Evolutionary conservation across 2,329 filamentous ascomycete genomes (phyloP).

Genomic region (Hypoxylon sp.): DNA sequence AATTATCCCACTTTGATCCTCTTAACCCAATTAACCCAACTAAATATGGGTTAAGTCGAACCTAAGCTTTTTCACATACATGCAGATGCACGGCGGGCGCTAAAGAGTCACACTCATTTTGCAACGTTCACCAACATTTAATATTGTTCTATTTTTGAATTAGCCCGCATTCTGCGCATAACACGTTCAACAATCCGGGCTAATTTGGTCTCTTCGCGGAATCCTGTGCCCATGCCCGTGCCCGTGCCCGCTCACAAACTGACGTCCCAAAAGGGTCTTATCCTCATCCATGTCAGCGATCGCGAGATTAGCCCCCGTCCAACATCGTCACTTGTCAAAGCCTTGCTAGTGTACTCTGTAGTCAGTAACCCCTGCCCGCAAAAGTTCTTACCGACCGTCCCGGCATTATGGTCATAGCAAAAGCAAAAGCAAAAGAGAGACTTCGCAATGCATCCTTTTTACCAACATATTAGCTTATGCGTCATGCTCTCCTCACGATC

Average conservation of each 20-base stretch:
- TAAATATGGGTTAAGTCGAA: slow-evolving; percentile 49
- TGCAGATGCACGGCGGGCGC: slow-evolving; percentile 49
- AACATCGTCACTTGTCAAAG: slow-evolving; percentile 36
- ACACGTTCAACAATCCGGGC: slow-evolving; percentile 17
- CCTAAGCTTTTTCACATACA: slow-evolving; percentile 24
- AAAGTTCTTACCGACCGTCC: slow-evolving; percentile 40
- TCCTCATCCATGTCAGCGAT: slow-evolving; percentile 40
- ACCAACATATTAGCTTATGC: slow-evolving; percentile 33
- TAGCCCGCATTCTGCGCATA: slow-evolving; percentile 44
- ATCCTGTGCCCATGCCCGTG: background rate
- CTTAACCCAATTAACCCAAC: slow-evolving; percentile 32
- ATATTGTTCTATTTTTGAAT: slow-evolving; percentile 54
- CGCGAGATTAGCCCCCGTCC: slow-evolving; percentile 40
- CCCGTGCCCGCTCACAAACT: slow-evolving; percentile 7
- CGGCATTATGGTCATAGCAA: slow-evolving; percentile 37
- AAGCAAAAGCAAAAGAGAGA: slow-evolving; percentile 10
- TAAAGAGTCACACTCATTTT: slow-evolving; percentile 48
- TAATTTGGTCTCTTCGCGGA: slow-evolving; percentile 49
- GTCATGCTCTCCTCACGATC: slow-evolving; percentile 25
- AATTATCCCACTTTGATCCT: slow-evolving; percentile 45
- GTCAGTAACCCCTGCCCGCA: slow-evolving; percentile 21
- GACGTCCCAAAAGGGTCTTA: background rate
- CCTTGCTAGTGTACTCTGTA: slow-evolving; percentile 16
- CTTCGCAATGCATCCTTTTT: slow-evolving; percentile 23
- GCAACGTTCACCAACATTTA: slow-evolving; percentile 38